phyloP scores from a whole-genome alignment of 2,329 filamentous ascomycete genomes.

The Aspergillus aculeatus region DNA sequence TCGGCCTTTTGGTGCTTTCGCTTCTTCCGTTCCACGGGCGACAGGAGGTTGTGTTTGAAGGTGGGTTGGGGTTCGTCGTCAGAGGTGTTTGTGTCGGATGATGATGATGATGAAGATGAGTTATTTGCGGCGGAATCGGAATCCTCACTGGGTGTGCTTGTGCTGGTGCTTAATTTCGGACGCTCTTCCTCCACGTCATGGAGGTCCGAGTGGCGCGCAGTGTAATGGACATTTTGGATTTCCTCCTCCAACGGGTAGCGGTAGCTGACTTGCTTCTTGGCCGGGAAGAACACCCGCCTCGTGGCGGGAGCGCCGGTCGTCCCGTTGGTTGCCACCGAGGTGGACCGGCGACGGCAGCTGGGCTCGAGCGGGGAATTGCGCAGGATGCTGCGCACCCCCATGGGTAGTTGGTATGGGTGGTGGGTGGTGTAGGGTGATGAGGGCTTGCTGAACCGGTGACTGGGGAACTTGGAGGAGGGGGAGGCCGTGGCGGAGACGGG shows the following conservation, averaged over 20 bases:
- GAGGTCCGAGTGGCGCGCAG: constrained; percentile 57
- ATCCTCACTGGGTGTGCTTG: constrained; percentile 24
- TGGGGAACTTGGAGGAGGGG: constrained; percentile 30
- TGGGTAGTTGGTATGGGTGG: constrained; percentile 43
- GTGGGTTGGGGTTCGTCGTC: constrained; percentile 31
- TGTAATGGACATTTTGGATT: constrained; percentile 57
- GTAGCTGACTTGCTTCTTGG: constrained; percentile 59
- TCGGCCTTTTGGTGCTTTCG: constrained; percentile 32
- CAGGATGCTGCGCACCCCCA: constrained; percentile 48
- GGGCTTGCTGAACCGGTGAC: constrained; percentile 28
- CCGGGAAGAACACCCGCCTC: constrained; percentile 50
- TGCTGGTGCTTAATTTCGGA: constrained; percentile 19
- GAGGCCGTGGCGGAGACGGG: constrained; percentile 41
- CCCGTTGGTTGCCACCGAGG: constrained; percentile 36
- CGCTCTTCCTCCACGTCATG: constrained; percentile 25
- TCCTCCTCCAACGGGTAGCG: constrained; percentile 57
- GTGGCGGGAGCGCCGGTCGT: constrained; percentile 33
- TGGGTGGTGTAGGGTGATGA: constrained; percentile 30
- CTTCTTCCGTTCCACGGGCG: constrained; percentile 37
- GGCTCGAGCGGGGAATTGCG: constrained; percentile 47
- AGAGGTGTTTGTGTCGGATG: constrained; percentile 31
- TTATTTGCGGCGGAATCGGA: constrained; percentile 30
- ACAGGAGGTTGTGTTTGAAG: constrained; percentile 8
- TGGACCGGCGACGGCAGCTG: constrained; percentile 39
- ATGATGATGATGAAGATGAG: constrained; percentile 25